phyloP scores from a whole-genome alignment of 106 monocot genomes.

The Dactylorhiza incarnata region DNA sequence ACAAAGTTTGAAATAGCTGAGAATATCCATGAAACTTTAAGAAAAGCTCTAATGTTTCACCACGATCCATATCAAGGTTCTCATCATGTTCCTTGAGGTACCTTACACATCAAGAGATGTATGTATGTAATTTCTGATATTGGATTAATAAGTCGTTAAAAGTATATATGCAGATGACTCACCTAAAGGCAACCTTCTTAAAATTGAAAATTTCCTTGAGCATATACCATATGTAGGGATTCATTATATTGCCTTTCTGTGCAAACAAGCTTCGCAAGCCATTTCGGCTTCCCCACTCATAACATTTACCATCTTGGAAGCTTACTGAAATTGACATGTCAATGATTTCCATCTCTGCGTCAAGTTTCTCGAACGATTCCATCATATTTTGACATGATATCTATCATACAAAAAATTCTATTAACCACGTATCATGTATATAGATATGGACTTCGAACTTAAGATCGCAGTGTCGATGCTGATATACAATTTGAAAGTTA shows the following conservation, averaged over 20 bases:
- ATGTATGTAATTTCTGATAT: background rate
- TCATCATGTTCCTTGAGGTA: conserved; percentile 67
- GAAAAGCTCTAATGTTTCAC: conserved; percentile 69
- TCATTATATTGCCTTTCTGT: conserved; percentile 63
- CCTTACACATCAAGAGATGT: conserved; percentile 23
- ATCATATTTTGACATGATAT: conserved; percentile 84
- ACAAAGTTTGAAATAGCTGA: conserved; percentile 59
- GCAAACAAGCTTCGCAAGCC: conserved; percentile 59
- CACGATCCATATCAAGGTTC: conserved; percentile 57
- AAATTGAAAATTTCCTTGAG: conserved; percentile 62
- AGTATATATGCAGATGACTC: background rate
- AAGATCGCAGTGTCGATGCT: background rate
- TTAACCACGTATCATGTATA: too few species aligned
- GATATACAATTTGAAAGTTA: too few species aligned
- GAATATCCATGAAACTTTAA: conserved; percentile 81
- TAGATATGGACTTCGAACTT: background rate
- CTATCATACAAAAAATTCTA: conserved; percentile 14
- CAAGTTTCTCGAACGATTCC: conserved; percentile 64
- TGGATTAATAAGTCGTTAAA: background rate
- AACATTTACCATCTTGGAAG: conserved; percentile 45
- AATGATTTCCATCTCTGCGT: conserved; percentile 53
- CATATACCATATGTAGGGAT: conserved; percentile 66
- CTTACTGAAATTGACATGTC: conserved; percentile 94
- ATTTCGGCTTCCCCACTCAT: conserved; percentile 82
- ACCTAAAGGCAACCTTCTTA: conserved; percentile 61